Base-by-base conservation (phyloP, 768 basidiomycete species). In the Mycena sanguinolenta region DNA sequence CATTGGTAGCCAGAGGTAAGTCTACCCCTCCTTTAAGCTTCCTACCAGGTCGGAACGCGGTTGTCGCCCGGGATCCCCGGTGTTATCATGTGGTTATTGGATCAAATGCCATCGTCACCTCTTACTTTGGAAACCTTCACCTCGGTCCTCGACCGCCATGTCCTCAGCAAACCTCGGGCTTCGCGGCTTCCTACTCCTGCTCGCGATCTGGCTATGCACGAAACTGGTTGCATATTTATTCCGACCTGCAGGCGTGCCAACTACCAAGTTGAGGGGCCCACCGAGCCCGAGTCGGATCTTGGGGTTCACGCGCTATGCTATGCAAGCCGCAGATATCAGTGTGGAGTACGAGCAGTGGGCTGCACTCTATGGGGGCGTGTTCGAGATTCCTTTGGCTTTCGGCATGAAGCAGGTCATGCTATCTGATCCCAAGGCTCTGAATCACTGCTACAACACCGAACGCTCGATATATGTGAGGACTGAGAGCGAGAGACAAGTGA, bases 341-440 rank as follows among this genome's bases (percentile, higher is more conserved):
- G 16, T 23, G 23, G 32, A 67, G 0, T 73, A 69, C 49, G 71
- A 74, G 39, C 55, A 69, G n/a, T 76, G 75, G 75, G 71, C 54
- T 4, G 65, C 61, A 36, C 54, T 42, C 19, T 74, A 74, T 34
- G 75, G 75, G 27, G 16, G 59, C 17, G 75, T 63, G 6, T 74
- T 59, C 34, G 52, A 61, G 36, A 27, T 71, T 38, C 71, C 75
- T 27, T 7, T 30, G 12, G 32, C 53, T 3, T 42, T 76, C 36
- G 72, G 75, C 14, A 30, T 19, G 30, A 71, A 58, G 38, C 39
- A 55, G 62, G 50, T 77, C 53, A 44, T 74, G 14, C 44, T 79
- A 17, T 53, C 63, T 57, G 78, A 79, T 42, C 75, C 78, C 14
- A 77, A 75, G 54, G 78, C 78, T 7, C 46, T 77, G 28, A 38